Base-by-base conservation (phyloP, 495 filamentous ascomycete species). In the Penicillium cinerascens region DNA sequence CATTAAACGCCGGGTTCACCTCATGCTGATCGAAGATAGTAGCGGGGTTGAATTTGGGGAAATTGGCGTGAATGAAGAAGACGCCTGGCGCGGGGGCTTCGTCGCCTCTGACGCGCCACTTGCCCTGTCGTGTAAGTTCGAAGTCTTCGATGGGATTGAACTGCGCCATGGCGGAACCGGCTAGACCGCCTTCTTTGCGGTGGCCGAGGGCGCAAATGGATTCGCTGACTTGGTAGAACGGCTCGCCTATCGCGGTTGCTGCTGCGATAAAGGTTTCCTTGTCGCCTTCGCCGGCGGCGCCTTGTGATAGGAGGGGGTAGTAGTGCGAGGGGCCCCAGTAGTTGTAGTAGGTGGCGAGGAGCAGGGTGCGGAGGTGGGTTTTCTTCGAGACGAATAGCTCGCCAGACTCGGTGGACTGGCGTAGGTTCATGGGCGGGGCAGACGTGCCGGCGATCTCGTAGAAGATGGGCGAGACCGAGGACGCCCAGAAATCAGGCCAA, bases 401-500 rank as follows among this genome's bases (percentile, higher is more conserved):
- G 5, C 81, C 80, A 9, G 75, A 67, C 58, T 83, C 81, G 7
- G 70, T 70, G 6, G 71, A 63, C 18, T 65, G 63, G 16, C 61
- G 67, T 2, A 56, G 8, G 3, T 45, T 41, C 44, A 64, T 52
- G 5, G 61, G 44, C 0, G 70, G 58, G 0, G 55, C 25, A 0
- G 51, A 23, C 35, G 70, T 54, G 6, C 60, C 65, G 11, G 73
- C 61, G 44, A 85, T 80, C 20, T 64, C 57, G 59, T 75, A 82
- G 67, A 76, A 84, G 21, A 65, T 43, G 0, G 71, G 71, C 1
- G 78, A 77, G 4, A 50, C 59, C 0, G 78, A 77, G 0, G 70
- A 63, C 3, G 65, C 68, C 77, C 78, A 83, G 58, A 80, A 82
- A 54, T 82, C 81, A 3, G 80, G 78, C 78, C 77, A 84, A 20